phyloP scores from a whole-genome alignment of 768 basidiomycete genomes.

The Lentinula detonsa region DNA sequence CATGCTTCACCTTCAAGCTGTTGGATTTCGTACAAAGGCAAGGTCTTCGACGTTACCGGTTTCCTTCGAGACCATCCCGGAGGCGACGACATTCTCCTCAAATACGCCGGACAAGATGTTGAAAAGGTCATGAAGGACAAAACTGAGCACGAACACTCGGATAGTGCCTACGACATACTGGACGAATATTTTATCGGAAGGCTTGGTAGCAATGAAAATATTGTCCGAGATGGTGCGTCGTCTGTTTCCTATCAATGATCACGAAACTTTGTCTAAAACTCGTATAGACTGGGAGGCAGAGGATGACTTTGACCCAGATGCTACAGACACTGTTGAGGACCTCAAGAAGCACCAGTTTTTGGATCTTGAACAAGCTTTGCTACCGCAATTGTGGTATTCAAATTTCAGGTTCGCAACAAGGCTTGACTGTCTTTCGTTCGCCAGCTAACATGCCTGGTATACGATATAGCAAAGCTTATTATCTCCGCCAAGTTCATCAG shows the following conservation, averaged over 20 bases:
- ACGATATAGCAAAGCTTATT: constrained; percentile 76
- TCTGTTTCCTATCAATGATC: constrained; percentile 4
- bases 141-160: constrained; percentile 82
- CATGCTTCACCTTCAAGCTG: constrained; percentile 62
- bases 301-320: constrained; percentile 88
- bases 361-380: constrained; percentile 79
- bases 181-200: constrained; percentile 84
- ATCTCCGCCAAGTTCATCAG: constrained; percentile 94
- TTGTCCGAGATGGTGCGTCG: constrained; percentile 71
- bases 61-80: constrained; percentile 92
- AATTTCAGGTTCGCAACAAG: constrained; percentile 64
- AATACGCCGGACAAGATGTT: constrained; percentile 82
- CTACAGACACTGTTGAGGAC: constrained; percentile 77
- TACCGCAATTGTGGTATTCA: constrained; percentile 81
- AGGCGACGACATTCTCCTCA: constrained; percentile 85
- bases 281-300: constrained; percentile 77
- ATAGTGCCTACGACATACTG: constrained; percentile 88
- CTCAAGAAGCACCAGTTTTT: constrained; percentile 88
- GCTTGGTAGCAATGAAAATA: constrained; percentile 66
- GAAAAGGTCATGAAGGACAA: constrained; percentile 77
- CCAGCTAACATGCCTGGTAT: too few relatives aligned
- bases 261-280: constrained; percentile 5
- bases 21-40: constrained; percentile 77
- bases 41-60: constrained; percentile 84
- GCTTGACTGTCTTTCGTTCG: neutral